Conservation (phyloP, 2,329 filamentous ascomycete genomes). For the Colletotrichum kahawae region DNA sequence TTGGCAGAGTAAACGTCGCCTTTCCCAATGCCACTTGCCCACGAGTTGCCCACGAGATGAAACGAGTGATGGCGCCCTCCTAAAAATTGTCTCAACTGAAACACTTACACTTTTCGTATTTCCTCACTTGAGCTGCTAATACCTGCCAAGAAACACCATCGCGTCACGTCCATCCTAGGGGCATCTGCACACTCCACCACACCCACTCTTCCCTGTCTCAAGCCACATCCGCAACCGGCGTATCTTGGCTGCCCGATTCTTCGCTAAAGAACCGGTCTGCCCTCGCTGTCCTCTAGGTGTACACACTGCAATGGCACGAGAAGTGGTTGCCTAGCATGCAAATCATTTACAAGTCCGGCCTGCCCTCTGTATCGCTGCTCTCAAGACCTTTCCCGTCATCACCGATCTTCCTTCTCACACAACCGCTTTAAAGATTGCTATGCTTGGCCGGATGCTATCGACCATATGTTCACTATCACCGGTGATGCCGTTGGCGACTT, state of each 20-base stretch:
- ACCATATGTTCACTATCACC: neutral
- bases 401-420: neutral
- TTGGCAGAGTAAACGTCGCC: neutral
- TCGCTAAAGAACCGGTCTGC: neutral
- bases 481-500: neutral
- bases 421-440: neutral
- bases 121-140: neutral
- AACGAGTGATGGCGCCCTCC: neutral
- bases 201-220: neutral
- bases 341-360: neutral
- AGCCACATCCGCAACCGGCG: constrained; percentile 10
- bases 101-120: constrained; percentile 5
- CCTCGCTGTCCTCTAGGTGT: neutral
- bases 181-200: neutral
- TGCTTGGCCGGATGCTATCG: neutral
- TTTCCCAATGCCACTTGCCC: neutral
- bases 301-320: neutral
- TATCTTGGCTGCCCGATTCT: neutral
- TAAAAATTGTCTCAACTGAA: constrained; percentile 1
- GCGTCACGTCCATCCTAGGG: constrained; percentile 4
- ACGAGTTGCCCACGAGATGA: neutral
- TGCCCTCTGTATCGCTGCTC: neutral
- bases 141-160: constrained; percentile 14
- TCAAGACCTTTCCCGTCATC: no score
- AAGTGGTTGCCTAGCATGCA: neutral